Base-by-base conservation (phyloP, 1,284 basidiomycete species). In the Tylopilus orsonianus region DNA sequence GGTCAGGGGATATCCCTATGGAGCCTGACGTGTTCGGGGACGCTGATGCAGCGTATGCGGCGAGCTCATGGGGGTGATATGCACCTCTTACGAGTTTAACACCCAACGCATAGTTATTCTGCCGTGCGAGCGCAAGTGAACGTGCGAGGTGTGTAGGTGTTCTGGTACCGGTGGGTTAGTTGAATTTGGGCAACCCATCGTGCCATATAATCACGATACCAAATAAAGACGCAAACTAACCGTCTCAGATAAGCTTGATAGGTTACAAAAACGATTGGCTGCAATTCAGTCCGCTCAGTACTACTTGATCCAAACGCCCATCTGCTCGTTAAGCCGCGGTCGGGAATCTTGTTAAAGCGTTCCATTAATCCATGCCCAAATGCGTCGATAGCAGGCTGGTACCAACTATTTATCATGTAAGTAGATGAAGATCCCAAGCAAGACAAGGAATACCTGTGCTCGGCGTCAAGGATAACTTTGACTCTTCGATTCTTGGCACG, bases 71-170 rank as follows among this genome's bases (percentile, higher is more conserved):
- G 2, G 83, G 79, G 59, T 95, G 90, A 68, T 97, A 98, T 2
- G 95, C 95, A 0, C 95, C 96, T 20, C 96, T 83, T 27, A 98
- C 95, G 48, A 98, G 86, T 71, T 98, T 98, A 54, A 95, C 83
- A 14, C 95, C 95, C 2, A 98, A 79, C 0, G 87, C 77, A 66
- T 93, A 97, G 37, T 80, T 77, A 57, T 85, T 74, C 39, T 66
- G 68, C 53, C 81, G 75, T 8, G 95, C 88, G 47, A 90, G 83
- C n/a, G 71, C 70, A 38, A 95, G 69, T 27, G 84, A 79, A 24
- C 80, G 79, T 0, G 71, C 71, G 16, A 97, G 77, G 54, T 93
- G 83, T 20, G 72, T 66, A 0, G 85, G 85, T 1, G 82, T 87
- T 51, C 89, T 87, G 50, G 33, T 26, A 41, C 38, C n/a, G 34